phyloP scores from a whole-genome alignment of 2,329 filamentous ascomycete species.

The Colletotrichum tropicicola region DNA sequence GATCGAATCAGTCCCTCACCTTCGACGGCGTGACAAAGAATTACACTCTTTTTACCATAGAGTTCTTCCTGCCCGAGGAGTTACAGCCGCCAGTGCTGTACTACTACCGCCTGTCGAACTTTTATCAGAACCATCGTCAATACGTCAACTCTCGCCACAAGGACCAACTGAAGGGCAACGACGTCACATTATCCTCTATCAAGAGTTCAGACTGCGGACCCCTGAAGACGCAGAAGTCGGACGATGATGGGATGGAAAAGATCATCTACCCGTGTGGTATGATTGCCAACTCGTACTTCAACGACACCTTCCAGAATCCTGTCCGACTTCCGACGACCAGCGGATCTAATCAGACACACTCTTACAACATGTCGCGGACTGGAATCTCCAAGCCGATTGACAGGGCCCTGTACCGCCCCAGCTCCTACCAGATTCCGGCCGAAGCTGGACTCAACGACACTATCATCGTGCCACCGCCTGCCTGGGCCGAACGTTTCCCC shows the following conservation, averaged over 20 bases:
- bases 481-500: neutral
- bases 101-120: neutral
- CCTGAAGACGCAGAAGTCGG: neutral
- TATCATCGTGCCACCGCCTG: neutral
- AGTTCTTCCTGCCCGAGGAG: constrained; percentile 5
- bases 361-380: neutral
- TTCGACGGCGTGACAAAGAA: neutral
- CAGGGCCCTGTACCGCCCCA: neutral
- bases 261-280: constrained; percentile 6
- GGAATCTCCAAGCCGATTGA: neutral
- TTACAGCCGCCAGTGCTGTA: constrained; percentile 1
- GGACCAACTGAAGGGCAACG: neutral
- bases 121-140: constrained; percentile 2
- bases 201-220: neutral
- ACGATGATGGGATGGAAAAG: neutral
- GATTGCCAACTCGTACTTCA: constrained; percentile 10
- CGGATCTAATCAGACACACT: neutral
- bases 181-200: neutral
- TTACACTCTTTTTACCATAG: neutral
- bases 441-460: neutral
- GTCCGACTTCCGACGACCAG: neutral
- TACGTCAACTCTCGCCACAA: constrained; percentile 1
- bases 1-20: neutral
- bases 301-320: constrained; percentile 6
- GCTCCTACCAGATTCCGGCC: neutral